Conservation (phyloP, 805 yeast species). For the Monosporozyma solicola region DNA sequence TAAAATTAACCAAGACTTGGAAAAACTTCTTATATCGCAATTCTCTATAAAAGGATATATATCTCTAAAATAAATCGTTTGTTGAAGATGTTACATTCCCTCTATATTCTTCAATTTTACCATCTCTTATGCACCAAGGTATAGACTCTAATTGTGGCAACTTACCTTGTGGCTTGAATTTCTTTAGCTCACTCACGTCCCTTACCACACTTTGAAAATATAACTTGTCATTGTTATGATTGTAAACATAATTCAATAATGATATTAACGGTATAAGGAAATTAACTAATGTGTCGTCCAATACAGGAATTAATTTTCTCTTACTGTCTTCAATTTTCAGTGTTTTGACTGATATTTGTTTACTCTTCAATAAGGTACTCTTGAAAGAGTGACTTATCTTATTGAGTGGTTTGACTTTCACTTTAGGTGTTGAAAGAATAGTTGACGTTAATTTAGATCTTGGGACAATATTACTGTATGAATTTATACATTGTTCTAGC, state of each 20-base stretch:
- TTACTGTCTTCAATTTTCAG: neutral
- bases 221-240: conserved; percentile 24
- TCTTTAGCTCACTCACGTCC: conserved; percentile 10
- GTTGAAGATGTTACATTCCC: neutral
- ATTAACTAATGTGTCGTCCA: conserved; percentile 18
- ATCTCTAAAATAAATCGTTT: neutral
- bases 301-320: conserved; percentile 15
- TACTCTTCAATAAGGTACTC: conserved; percentile 2
- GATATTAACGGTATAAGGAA: conserved; percentile 23
- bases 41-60: neutral
- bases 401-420: conserved; percentile 3
- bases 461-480: conserved; percentile 12
- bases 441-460: conserved; percentile 10
- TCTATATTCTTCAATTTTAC: conserved; percentile 2
- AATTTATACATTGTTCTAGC: conserved; percentile 17
- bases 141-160: conserved; percentile 17
- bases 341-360: neutral
- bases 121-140: conserved; percentile 17
- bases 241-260: conserved; percentile 22
- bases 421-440: conserved; percentile 6
- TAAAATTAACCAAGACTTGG: no score
- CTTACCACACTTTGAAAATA: conserved; percentile 16
- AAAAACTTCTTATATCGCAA: neutral
- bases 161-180: conserved; percentile 21
- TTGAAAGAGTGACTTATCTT: conserved; percentile 6